Percentiles rank a stretch among this genome's conserved stretches.
phyloP scores from a whole-genome alignment of 1,284 basidiomycete species.

The Inonotus hispidus region DNA sequence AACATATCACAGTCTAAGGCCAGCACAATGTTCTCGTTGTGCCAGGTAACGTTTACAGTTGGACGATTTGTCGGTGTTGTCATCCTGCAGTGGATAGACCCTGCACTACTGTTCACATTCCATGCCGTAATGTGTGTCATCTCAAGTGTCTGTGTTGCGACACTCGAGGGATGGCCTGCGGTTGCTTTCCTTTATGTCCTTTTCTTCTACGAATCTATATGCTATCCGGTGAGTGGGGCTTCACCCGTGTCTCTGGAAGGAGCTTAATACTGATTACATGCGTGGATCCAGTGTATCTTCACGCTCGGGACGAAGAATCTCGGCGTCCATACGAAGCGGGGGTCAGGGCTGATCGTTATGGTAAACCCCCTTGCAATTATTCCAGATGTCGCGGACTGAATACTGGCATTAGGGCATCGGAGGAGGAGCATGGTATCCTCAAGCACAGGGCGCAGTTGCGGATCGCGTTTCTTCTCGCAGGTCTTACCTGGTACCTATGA shows the following conservation, averaged over 20 bases:
- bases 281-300: conserved; percentile 51
- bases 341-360: conserved; percentile 68
- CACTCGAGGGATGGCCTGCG: conserved; percentile 48
- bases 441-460: conserved; percentile 64
- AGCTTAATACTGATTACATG: too few species aligned
- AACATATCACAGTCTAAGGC: conserved; percentile 49
- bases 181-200: conserved; percentile 61
- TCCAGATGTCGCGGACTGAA: background rate
- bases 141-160: conserved; percentile 50
- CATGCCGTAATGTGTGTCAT: conserved; percentile 49
- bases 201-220: conserved; percentile 77
- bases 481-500: conserved; percentile 57
- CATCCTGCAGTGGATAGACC: conserved; percentile 59
- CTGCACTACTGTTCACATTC: conserved; percentile 54
- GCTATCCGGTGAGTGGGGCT: conserved; percentile 47
- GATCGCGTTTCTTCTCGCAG: conserved; percentile 45
- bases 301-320: conserved; percentile 67
- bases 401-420: conserved; percentile 48
- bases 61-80: conserved; percentile 63
- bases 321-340: conserved; percentile 64
- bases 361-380: conserved; percentile 23
- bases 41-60: conserved; percentile 68
- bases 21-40: conserved; percentile 65
- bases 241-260: too few species aligned
- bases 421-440: conserved; percentile 73